Percentiles rank a stretch among this genome's conserved stretches.
Conservation (phyloP, 1,284 basidiomycete species). For the Sanguinoderma infundibulare region DNA sequence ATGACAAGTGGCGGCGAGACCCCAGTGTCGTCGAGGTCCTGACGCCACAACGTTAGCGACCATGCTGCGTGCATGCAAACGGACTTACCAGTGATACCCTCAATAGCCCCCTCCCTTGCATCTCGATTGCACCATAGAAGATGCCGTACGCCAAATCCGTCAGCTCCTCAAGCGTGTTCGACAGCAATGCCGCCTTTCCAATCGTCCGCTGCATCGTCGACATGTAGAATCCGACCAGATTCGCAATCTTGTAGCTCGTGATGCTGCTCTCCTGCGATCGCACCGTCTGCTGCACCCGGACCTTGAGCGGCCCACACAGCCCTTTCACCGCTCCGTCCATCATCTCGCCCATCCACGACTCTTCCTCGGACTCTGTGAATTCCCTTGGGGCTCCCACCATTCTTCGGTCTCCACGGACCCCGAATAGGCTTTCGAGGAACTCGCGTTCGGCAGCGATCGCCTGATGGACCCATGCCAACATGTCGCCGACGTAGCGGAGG, state of each 20-base stretch:
- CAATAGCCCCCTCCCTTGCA: constrained; percentile 77
- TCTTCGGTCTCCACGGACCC: constrained; percentile 61
- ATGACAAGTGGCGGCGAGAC: constrained; percentile 80
- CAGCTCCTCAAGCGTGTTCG: constrained; percentile 83
- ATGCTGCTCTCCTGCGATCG: constrained; percentile 93
- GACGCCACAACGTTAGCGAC: not conserved
- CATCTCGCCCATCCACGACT: constrained; percentile 80
- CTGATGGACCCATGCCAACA: constrained; percentile 99
- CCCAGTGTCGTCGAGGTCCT: constrained; percentile 79
- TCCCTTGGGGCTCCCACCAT: constrained; percentile 80
- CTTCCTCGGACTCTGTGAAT: constrained; percentile 66
- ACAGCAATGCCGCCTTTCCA: constrained; percentile 80
- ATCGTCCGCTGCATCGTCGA: constrained; percentile 93
- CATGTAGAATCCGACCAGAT: constrained; percentile 93
- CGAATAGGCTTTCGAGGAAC: constrained; percentile 87
- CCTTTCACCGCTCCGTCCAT: constrained; percentile 87
- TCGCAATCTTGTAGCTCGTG: constrained; percentile 89
- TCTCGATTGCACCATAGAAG: constrained; percentile 86
- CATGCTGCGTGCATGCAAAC: not conserved
- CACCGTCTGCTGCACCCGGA: constrained; percentile 91
- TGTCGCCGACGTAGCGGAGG: constrained; percentile 94
- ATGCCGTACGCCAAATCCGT: constrained; percentile 80
- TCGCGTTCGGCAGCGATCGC: constrained; percentile 94
- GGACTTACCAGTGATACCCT: constrained; percentile 71
- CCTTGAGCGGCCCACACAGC: constrained; percentile 86